Conservation (phyloP, 2,329 filamentous ascomycete genomes). For the Botrytis sinoallii region DNA sequence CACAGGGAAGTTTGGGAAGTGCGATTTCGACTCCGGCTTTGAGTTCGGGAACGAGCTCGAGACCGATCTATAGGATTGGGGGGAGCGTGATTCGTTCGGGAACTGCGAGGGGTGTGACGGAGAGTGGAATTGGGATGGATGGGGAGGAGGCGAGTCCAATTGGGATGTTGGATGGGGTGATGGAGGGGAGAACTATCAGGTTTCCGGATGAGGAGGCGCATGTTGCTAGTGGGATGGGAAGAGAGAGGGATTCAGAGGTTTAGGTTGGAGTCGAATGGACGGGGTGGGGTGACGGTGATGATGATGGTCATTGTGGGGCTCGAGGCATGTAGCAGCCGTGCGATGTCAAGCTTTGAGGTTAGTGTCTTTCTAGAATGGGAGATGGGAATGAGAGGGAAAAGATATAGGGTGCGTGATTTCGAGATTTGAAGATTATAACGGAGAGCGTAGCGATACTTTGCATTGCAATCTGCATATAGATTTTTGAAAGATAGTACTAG, state of each 20-base stretch:
- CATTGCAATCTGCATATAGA: background rate
- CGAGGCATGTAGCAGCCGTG: background rate
- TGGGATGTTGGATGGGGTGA: background rate
- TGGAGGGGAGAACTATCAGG: slow-evolving; percentile 41
- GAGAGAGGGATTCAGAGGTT: background rate
- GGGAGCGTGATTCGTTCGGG: slow-evolving; percentile 35
- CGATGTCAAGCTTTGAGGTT: background rate
- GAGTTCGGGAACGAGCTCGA: slow-evolving; percentile 11
- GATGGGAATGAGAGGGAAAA: background rate
- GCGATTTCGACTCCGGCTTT: background rate
- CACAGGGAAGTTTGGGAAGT: background rate
- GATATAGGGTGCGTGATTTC: background rate
- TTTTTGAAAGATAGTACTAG: background rate
- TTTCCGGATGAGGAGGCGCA: slow-evolving; percentile 44
- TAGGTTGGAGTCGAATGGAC: background rate
- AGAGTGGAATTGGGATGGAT: background rate
- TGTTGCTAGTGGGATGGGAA: background rate
- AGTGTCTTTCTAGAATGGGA: background rate
- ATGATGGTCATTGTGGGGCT: too few relatives aligned
- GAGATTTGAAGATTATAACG: background rate
- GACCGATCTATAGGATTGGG: slow-evolving; percentile 43
- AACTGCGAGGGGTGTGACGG: background rate
- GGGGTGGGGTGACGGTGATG: background rate
- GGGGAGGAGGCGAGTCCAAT: background rate
- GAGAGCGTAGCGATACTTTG: background rate